Base-by-base conservation (phyloP, 768 basidiomycete genomes). In the Collybia sordida region DNA sequence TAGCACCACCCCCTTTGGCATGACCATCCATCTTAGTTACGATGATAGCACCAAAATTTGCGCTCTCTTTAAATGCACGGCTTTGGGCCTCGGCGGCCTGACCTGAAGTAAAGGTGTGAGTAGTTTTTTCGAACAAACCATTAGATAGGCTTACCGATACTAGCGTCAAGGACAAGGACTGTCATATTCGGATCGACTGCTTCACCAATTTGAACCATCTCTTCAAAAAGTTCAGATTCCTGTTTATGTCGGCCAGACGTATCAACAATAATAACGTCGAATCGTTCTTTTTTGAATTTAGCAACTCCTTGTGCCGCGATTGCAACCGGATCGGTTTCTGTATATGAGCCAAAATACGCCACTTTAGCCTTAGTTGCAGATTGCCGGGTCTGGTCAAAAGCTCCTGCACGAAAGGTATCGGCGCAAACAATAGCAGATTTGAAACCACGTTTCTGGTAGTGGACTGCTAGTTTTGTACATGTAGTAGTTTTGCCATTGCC, bases 11-110 rank as follows among this genome's bases (percentile, higher is more conserved):
- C 49, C 97, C 97, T 66, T 97, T 98, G 1, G 97, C 97, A 61
- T 99, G 97, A 3, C 97, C 97, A 59, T 99, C 97, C 86, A 99
- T 93, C 72, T 99, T 99, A 9, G 97, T 99, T 14, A 99, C 97
- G 52, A 99, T 97, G 57, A 99, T 99, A 2, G 96, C 97, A 50
- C 96, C 97, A 64, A 99, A 99, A 64, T 97, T 85, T 18, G 94
- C 91, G 52, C 89, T 93, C 54, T 98, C 96, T 70, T 99, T 99
- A 79, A 99, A 99, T 1, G 97, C 97, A 36, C 84, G 82, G 65
- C 89, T 90, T 63, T 99, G 97, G 4, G 91, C 89, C 64, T 99
- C 97, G 12, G 97, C 97, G 7, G 97, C 95, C 78, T 99, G 97
- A 63, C 96, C 93, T 88, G 53, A 5, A 43, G 44, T 45, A 51